Base-by-base conservation (phyloP, 306 rosid species). In the Lathyrus aphaca region DNA sequence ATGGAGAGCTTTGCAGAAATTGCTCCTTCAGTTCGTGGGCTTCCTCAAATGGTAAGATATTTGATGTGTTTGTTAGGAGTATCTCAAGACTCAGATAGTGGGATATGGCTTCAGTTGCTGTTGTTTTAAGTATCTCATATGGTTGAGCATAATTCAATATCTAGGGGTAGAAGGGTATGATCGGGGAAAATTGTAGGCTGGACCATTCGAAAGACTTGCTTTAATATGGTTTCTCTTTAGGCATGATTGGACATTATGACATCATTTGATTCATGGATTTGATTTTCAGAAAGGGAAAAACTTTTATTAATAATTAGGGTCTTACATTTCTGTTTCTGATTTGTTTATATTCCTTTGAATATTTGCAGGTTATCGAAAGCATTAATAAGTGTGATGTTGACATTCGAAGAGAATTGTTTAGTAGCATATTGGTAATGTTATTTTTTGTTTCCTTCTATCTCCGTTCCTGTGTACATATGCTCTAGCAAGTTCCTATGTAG, bases 301-400 rank as follows among this genome's bases (percentile, higher is more conserved):
- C 56, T 15, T 29, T 48, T 15, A 48, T 66, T 46, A n/a, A n/a
- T n/a, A n/a, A n/a, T 46, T 39, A 19, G 15, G 8, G 57, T 58
- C 30, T 66, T 69, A 29, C 40, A 2, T 75, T 70, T 25, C 40
- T 15, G 23, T 74, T 68, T n/a, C 68, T 74, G 68, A 73, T 66
- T 50, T 79, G 72, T 23, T 38, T 29, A 38, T 27, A 27, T 78
- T 58, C 63, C 12, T 71, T 67, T 74, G 62, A 23, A 51, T 67
- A 21, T 81, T 56, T 72, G 72, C 87, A 95, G 99, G 97, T 95
- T 65, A 87, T 95, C 32, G 96, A 95, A 69, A 95, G 99, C 84
- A 91, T 95, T 69, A 95, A 89, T 65, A 91, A 77, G 80, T 95
- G 97, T 82, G 99, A 95, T 25, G 99, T 87, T 79, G 99, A 95